Conservation (phyloP, 2,329 filamentous ascomycete species). For the Apiospora koreana region DNA sequence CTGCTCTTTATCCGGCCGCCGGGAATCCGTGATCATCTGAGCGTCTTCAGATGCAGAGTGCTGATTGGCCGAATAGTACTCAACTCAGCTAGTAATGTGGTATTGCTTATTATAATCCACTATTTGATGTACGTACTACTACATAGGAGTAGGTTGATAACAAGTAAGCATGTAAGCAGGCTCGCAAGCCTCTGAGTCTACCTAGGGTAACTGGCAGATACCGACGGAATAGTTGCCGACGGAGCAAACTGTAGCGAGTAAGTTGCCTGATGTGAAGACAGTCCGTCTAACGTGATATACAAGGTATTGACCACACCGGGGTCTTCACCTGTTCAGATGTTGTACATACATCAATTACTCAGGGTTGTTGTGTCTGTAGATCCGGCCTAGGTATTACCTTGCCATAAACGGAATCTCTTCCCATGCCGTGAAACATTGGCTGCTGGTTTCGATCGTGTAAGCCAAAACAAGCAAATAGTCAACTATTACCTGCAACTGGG, state of each 20-base stretch:
- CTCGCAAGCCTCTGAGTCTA: too few relatives aligned
- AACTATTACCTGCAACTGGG: not conserved
- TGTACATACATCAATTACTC: too few relatives aligned
- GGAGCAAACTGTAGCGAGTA: too few relatives aligned
- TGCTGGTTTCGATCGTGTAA: not conserved
- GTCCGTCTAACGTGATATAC: too few relatives aligned
- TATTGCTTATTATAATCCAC: not conserved
- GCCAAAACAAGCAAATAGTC: not conserved
- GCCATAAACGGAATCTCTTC: not conserved
- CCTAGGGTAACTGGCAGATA: not conserved
- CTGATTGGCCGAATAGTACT: not conserved
- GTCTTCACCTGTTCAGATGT: too few relatives aligned
- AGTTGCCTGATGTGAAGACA: too few relatives aligned
- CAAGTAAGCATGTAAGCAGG: not conserved
- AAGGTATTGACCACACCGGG: too few relatives aligned
- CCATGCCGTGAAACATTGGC: not conserved
- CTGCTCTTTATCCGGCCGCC: constrained; percentile 1
- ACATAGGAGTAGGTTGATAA: not conserved
- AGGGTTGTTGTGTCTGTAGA: too few relatives aligned
- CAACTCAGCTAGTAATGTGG: not conserved
- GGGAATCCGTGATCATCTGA: not conserved
- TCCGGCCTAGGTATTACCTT: not conserved
- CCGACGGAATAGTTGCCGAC: not conserved
- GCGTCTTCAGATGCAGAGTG: not conserved
- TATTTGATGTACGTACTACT: not conserved